Evolutionary conservation across 768 basidiomycete genomes (phyloP).

Genomic region (Trametes cinnabarina): DNA sequence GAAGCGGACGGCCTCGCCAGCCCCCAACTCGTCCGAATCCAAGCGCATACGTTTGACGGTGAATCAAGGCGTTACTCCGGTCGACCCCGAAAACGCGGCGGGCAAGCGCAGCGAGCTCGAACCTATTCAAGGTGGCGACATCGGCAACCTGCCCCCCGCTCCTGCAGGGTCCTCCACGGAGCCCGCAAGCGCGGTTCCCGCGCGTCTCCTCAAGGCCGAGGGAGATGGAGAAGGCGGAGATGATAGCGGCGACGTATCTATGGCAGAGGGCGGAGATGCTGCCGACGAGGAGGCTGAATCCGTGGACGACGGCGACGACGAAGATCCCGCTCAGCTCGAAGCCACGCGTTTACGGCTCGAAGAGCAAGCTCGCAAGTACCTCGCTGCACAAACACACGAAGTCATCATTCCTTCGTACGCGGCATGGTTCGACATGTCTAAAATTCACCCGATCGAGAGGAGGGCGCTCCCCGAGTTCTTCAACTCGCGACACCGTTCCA

Average conservation of each 20-base stretch:
- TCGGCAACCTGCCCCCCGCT: slow-evolving; percentile 63
- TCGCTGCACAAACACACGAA: slow-evolving; percentile 95
- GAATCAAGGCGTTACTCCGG: slow-evolving; percentile 64
- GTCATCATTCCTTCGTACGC: slow-evolving; percentile 96
- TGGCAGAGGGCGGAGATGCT: slow-evolving; percentile 76
- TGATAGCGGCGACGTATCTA: slow-evolving; percentile 72
- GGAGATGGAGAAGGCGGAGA: slow-evolving; percentile 66
- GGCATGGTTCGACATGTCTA: slow-evolving; percentile 96
- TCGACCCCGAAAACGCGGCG: slow-evolving; percentile 74
- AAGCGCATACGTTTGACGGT: slow-evolving; percentile 37
- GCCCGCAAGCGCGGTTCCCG: slow-evolving; percentile 32
- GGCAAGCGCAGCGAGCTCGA: slow-evolving; percentile 90
- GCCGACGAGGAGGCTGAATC: slow-evolving; percentile 80
- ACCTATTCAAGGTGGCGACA: slow-evolving; percentile 73
- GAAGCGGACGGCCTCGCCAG: slow-evolving; percentile 37
- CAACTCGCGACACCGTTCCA: slow-evolving; percentile 89
- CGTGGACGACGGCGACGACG: slow-evolving; percentile 79
- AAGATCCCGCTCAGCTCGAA: slow-evolving; percentile 81
- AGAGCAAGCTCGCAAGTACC: slow-evolving; percentile 88
- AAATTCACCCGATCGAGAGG: slow-evolving; percentile 89
- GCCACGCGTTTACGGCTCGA: slow-evolving; percentile 76
- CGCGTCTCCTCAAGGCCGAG: slow-evolving; percentile 41
- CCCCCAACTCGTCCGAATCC: slow-evolving; percentile 32
- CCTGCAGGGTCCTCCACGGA: slow-evolving; percentile 34
- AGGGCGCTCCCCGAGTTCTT: slow-evolving; percentile 97